phyloP scores from a whole-genome alignment of 768 basidiomycete genomes.

The Phanerochaete sordida region DNA sequence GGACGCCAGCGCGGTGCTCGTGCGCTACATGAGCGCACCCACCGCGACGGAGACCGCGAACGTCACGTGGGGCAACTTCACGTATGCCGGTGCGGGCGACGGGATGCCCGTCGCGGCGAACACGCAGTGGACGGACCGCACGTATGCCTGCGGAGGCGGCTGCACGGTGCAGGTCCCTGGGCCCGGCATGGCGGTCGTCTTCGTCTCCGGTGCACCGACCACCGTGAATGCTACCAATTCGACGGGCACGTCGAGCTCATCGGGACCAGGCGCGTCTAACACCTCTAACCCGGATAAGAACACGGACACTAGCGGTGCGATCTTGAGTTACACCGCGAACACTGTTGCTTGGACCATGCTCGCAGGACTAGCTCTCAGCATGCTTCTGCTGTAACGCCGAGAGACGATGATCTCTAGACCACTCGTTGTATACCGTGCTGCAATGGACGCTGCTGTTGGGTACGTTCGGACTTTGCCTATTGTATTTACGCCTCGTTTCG shows the following conservation, averaged over 20 bases:
- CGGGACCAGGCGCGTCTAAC: neutral
- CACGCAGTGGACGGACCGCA: conserved; percentile 30
- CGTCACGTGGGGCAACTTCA: conserved; percentile 61
- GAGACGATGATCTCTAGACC: no score
- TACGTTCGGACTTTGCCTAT: no score
- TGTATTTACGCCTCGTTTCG: no score
- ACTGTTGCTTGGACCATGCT: neutral
- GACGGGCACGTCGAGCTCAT: neutral
- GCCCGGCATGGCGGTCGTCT: conserved; percentile 47
- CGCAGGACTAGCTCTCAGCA: neutral
- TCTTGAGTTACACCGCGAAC: neutral
- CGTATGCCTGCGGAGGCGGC: conserved; percentile 39
- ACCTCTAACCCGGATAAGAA: neutral
- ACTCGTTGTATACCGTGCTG: no score
- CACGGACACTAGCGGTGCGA: neutral
- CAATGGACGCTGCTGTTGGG: no score
- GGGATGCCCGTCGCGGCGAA: conserved; percentile 32
- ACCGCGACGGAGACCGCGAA: conserved; percentile 45
- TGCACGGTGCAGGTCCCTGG: conserved; percentile 46
- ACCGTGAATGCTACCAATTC: neutral
- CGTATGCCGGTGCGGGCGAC: conserved; percentile 39
- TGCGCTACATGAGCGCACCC: conserved; percentile 48
- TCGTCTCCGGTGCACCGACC: conserved; percentile 16
- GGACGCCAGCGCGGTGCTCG: conserved; percentile 28
- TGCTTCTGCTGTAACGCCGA: neutral